Percentiles rank a stretch among this genome's conserved stretches.
These are phyloP conservation scores for Epichloe elymi DNA, from an alignment of 2,329 filamentous ascomycete genomes.

Conservation along the genomic window DNA sequence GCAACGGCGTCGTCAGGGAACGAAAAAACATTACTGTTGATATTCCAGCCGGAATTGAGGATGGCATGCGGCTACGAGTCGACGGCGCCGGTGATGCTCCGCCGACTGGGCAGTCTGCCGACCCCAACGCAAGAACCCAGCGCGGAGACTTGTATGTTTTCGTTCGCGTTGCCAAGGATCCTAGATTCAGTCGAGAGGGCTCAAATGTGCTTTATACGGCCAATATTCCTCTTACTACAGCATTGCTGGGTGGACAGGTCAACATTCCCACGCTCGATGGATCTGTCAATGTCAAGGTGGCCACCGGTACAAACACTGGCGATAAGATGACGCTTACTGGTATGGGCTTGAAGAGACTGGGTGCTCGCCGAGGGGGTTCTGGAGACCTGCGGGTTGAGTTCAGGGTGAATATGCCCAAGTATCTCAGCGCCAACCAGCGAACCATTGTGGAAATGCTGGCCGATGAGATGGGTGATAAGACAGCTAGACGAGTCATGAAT, in stretches of 20 bases:
- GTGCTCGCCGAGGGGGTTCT: constrained; percentile 48
- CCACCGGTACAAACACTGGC: constrained; percentile 82
- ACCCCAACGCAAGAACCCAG: constrained; percentile 49
- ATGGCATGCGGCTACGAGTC: constrained; percentile 84
- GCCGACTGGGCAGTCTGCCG: constrained; percentile 54
- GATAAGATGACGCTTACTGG: constrained; percentile 81
- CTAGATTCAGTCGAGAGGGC: constrained; percentile 76
- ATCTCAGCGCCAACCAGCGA: constrained; percentile 78
- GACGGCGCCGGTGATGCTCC: constrained; percentile 80
- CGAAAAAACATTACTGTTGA: constrained; percentile 76
- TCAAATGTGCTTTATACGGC: constrained; percentile 90
- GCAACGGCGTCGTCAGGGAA: constrained; percentile 74
- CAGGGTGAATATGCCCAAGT: constrained; percentile 91
- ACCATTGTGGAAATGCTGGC: constrained; percentile 92
- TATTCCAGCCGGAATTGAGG: constrained; percentile 89
- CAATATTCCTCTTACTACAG: constrained; percentile 81
- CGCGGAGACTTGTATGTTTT: constrained; percentile 85
- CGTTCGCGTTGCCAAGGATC: constrained; percentile 77
- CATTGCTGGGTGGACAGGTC: constrained; percentile 81
- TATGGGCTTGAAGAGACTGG: constrained; percentile 86
- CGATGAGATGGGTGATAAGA: constrained; percentile 89
- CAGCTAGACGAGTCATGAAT: constrained; percentile 86
- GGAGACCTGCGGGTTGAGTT: constrained; percentile 92
- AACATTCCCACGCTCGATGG: constrained; percentile 82
- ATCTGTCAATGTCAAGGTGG: constrained; percentile 79